phyloP scores from a whole-genome alignment of 2,329 filamentous ascomycete species.

The Cryphonectria nitschkei region DNA sequence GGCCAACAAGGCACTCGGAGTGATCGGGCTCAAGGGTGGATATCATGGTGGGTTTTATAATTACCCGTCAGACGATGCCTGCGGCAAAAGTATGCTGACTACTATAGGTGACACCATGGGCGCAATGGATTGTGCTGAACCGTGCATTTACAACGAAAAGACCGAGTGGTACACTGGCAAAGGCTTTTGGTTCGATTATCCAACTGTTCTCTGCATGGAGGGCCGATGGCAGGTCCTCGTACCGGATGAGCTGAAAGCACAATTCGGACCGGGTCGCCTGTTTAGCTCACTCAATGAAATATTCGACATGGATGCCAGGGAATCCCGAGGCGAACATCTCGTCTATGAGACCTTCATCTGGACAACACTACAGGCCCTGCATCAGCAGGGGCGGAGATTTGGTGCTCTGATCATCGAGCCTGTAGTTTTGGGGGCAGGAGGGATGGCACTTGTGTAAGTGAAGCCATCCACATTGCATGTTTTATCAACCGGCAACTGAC shows the following conservation, averaged over 20 bases:
- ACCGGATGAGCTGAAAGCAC: slow-evolving; percentile 51
- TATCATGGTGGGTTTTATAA: slow-evolving; percentile 65
- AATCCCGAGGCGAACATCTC: slow-evolving; percentile 47
- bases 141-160: slow-evolving; percentile 76
- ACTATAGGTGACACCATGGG: slow-evolving; percentile 70
- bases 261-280: slow-evolving; percentile 31
- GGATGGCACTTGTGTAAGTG: slow-evolving; percentile 77
- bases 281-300: slow-evolving; percentile 50
- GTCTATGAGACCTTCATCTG: slow-evolving; percentile 65
- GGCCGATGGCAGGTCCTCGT: slow-evolving; percentile 69
- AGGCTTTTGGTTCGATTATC: slow-evolving; percentile 82
- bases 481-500: too few relatives aligned
- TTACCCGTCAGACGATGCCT: too few relatives aligned
- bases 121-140: slow-evolving; percentile 84
- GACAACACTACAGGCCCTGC: slow-evolving; percentile 54
- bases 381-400: slow-evolving; percentile 64
- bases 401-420: slow-evolving; percentile 82
- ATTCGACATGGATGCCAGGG: slow-evolving; percentile 61
- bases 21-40: slow-evolving; percentile 73
- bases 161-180: slow-evolving; percentile 84
- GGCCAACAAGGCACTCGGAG: neutral
- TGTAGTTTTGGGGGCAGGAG: slow-evolving; percentile 78
- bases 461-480: neutral
- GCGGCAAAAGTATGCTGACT: too few relatives aligned
- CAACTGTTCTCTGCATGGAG: slow-evolving; percentile 66